Percentiles rank a stretch among this genome's conserved stretches.
Conservation (phyloP, 306 rosid species). For the Cicer arietinum region DNA sequence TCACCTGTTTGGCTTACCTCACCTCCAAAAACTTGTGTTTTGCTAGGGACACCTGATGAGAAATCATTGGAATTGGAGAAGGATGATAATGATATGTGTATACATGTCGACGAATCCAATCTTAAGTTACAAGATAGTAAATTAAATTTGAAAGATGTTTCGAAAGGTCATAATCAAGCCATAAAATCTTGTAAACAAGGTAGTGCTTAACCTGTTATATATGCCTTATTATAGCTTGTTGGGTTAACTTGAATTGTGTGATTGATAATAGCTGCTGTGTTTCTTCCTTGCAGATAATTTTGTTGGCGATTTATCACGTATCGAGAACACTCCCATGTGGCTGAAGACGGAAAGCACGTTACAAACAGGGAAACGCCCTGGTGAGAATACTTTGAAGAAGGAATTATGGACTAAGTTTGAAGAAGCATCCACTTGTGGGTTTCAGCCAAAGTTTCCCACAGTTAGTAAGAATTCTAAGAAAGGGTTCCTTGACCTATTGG, state of each 20-base stretch:
- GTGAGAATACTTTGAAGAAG: conserved; percentile 90
- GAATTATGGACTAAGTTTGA: conserved; percentile 92
- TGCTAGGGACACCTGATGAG: conserved; percentile 74
- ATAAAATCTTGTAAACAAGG: conserved; percentile 55
- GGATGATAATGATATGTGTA: conserved; percentile 38
- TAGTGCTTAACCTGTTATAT: conserved; percentile 39
- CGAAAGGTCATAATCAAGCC: conserved; percentile 46
- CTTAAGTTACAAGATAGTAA: conserved; percentile 36
- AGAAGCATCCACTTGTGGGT: conserved; percentile 63
- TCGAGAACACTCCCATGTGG: conserved; percentile 73
- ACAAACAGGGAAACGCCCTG: conserved; percentile 64
- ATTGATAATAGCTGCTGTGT: conserved; percentile 21
- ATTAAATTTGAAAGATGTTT: conserved; percentile 42
- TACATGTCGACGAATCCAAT: conserved; percentile 27
- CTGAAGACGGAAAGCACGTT: conserved; percentile 60
- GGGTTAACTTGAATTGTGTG: conserved; percentile 21
- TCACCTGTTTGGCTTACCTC: conserved; percentile 84
- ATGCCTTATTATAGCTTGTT: conserved; percentile 6
- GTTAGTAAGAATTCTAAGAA: conserved; percentile 47
- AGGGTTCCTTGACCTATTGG: conserved; percentile 84
- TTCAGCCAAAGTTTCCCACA: conserved; percentile 42
- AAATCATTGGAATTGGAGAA: conserved; percentile 46
- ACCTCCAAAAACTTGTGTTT: conserved; percentile 89
- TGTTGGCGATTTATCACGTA: conserved; percentile 45
- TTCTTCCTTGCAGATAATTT: conserved; percentile 47